Evolutionary conservation across 2,329 filamentous ascomycete species (phyloP).

Genomic region (Hortaea werneckii): DNA sequence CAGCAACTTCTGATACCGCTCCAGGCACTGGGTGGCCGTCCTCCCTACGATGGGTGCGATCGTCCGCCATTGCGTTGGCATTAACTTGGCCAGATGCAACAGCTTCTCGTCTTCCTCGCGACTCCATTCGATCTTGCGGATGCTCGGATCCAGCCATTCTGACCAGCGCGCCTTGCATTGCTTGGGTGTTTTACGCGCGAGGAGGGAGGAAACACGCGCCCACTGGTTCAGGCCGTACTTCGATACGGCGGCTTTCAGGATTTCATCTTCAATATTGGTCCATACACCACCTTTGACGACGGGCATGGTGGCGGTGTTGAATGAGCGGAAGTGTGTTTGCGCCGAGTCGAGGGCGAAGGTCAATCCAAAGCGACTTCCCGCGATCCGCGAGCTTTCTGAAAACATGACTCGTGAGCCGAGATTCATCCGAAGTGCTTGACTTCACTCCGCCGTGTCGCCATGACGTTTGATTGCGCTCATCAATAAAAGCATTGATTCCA

Average conservation of each 20-base stretch:
- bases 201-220: conserved; percentile 93
- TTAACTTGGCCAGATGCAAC: conserved; percentile 90
- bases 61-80: conserved; percentile 98
- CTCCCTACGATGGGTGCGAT: conserved; percentile 94
- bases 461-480: neutral
- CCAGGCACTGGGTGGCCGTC: conserved; percentile 92
- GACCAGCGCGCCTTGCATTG: conserved; percentile 98
- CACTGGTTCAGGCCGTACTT: conserved; percentile 96
- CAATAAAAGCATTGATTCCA: neutral
- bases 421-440: neutral
- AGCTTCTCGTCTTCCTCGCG: conserved; percentile 98
- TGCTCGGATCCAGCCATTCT: conserved; percentile 96
- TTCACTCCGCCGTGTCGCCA: neutral
- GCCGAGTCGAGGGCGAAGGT: neutral
- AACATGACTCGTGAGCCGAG: too few species aligned
- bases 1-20: conserved; percentile 90
- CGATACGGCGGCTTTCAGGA: conserved; percentile 88
- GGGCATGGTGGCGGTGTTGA: conserved; percentile 41
- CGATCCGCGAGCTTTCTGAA: too few species aligned
- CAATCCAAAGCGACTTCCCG: neutral
- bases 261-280: conserved; percentile 78
- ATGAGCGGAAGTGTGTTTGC: neutral
- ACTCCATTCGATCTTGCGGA: conserved; percentile 98
- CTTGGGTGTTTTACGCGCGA: conserved; percentile 95
- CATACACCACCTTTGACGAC: conserved; percentile 59